A percentile compares a stretch with the other conserved stretches of the same genome.
phyloP scores from a whole-genome alignment of 352 stramenopile genomes.

The Pelagophyceae sp. region DNA sequence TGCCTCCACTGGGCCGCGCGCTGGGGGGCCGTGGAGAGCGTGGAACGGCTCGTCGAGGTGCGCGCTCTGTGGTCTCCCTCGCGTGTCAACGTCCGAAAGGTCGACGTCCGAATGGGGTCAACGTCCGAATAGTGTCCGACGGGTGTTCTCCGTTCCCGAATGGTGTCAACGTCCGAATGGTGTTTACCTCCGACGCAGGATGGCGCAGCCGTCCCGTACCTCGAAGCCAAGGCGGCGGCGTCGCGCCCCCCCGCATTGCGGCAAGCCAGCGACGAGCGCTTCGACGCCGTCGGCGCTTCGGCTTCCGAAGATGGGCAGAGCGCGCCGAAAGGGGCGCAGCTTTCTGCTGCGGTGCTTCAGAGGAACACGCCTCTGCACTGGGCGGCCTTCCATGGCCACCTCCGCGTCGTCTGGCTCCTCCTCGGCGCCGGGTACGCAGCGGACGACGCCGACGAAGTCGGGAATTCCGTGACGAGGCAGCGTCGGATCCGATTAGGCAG shows the following conservation, averaged over 20 bases:
- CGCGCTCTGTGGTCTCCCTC: no score
- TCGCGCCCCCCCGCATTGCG: no score
- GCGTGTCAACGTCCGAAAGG: no score
- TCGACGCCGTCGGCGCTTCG: slow-evolving; percentile 11
- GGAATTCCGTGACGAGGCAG: no score
- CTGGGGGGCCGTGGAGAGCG: slow-evolving; percentile 5
- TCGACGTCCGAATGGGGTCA: no score
- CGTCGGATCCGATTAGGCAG: no score
- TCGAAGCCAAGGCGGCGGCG: no score
- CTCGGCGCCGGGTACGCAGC: not conserved
- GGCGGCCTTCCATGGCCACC: slow-evolving; percentile 26
- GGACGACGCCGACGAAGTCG: slow-evolving; percentile 20
- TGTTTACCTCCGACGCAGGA: no score
- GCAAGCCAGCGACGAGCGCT: not conserved
- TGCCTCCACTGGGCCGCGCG: slow-evolving; percentile 15
- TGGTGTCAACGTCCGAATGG: no score
- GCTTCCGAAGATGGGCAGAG: not conserved
- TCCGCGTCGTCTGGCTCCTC: slow-evolving; percentile 23
- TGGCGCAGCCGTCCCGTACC: no score
- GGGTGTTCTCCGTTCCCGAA: no score
- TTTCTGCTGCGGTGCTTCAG: not conserved
- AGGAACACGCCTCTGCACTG: slow-evolving; percentile 29
- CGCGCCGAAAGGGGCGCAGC: not conserved
- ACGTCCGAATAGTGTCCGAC: no score
- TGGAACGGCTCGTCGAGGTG: not conserved